Evolutionary conservation across 345 rosid genomes (phyloP).

Genomic region (Microcos paniculata): DNA sequence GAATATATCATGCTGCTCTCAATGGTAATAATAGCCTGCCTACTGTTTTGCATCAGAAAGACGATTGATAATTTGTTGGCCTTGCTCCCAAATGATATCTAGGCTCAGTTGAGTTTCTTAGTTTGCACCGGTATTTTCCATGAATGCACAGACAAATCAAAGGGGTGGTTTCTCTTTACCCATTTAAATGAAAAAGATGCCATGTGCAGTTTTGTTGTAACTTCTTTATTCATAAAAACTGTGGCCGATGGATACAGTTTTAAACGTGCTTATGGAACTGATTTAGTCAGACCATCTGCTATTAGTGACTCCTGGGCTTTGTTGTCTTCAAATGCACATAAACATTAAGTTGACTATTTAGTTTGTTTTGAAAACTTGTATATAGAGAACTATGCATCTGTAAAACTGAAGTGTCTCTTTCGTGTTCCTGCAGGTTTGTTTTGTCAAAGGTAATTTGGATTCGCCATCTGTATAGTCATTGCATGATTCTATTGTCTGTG

Average conservation of each 20-base stretch:
- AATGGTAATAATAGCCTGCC: conserved; percentile 98
- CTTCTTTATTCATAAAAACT: conserved; percentile 16
- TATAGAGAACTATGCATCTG: conserved; percentile 35
- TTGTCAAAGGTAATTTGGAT: conserved; percentile 85
- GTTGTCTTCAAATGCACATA: neutral
- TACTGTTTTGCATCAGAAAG: conserved; percentile 97
- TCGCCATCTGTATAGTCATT: conserved; percentile 65
- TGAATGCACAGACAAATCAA: conserved; percentile 27
- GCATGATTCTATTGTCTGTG: conserved; percentile 40
- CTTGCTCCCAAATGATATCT: conserved; percentile 44
- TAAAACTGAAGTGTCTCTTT: conserved; percentile 86
- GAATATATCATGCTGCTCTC: conserved; percentile 95
- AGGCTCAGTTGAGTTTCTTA: conserved; percentile 39
- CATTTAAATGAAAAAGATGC: conserved; percentile 14
- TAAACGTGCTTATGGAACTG: conserved; percentile 18
- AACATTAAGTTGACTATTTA: conserved; percentile 16
- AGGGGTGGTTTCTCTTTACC: conserved; percentile 16
- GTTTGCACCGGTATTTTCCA: conserved; percentile 29
- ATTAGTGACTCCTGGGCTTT: conserved; percentile 13
- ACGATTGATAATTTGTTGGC: conserved; percentile 78
- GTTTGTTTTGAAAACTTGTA: conserved; percentile 4
- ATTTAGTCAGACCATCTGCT: conserved; percentile 16
- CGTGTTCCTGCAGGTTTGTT: conserved; percentile 97
- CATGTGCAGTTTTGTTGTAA: conserved; percentile 32
- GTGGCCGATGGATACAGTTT: conserved; percentile 20